Evolutionary conservation across 1,139 yeast genomes (phyloP).

Genomic region (Taphrina pruni): DNA sequence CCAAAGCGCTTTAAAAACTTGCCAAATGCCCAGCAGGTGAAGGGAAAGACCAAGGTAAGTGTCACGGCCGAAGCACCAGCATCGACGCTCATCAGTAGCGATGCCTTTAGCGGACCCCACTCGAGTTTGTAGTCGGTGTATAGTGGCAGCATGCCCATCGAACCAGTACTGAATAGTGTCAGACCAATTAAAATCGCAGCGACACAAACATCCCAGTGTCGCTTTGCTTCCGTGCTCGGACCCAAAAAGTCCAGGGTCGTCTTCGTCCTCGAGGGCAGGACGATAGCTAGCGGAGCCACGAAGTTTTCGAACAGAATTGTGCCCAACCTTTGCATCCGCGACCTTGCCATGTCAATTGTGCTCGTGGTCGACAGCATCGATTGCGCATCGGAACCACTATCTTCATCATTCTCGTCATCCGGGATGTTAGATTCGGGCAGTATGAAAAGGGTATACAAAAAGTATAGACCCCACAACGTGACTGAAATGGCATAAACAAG

Average conservation of each 20-base stretch:
- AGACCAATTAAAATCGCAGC: conserved; percentile 39
- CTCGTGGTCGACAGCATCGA: conserved; percentile 21
- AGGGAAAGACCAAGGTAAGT: conserved; percentile 40
- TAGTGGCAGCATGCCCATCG: conserved; percentile 41
- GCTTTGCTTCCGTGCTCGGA: conserved; percentile 38
- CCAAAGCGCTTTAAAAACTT: conserved; percentile 41
- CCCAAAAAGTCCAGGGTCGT: conserved; percentile 33
- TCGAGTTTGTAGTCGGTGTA: conserved; percentile 37
- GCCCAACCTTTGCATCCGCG: conserved; percentile 24
- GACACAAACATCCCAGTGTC: conserved; percentile 42
- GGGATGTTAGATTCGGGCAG: conserved; percentile 40
- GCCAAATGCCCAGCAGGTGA: conserved; percentile 37
- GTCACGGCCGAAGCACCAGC: conserved; percentile 41
- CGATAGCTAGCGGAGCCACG: conserved; percentile 34
- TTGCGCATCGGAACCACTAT: conserved; percentile 4
- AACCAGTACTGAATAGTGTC: conserved; percentile 38
- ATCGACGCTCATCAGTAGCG: conserved; percentile 38
- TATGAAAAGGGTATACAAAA: conserved; percentile 38
- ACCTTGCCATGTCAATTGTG: conserved; percentile 17
- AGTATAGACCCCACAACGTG: conserved; percentile 39
- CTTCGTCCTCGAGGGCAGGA: conserved; percentile 38
- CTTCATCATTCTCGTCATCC: neutral
- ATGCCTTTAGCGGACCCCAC: conserved; percentile 42
- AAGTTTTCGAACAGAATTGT: conserved; percentile 21
- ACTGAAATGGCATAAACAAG: conserved; percentile 36